Percentiles rank a stretch among this genome's conserved stretches.
These are phyloP conservation scores for Pistacia integerrima DNA, from an alignment of 345 rosid species.

Conservation along the genomic window DNA sequence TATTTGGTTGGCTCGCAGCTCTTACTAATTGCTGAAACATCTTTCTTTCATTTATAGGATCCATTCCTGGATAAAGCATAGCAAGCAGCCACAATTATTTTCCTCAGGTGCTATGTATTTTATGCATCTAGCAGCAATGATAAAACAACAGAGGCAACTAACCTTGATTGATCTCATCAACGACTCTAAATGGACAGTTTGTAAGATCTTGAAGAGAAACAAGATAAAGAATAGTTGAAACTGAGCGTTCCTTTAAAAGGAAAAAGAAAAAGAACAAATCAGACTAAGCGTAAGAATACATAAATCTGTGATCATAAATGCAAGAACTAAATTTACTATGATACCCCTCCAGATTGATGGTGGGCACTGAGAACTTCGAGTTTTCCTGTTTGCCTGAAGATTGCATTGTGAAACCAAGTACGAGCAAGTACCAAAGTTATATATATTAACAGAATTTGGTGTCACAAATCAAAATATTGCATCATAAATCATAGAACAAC, in stretches of 20 bases:
- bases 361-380: constrained; percentile 94
- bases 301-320: constrained; percentile 15
- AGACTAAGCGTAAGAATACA: neutral
- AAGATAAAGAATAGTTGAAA: constrained; percentile 92
- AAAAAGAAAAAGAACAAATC: neutral
- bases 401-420: constrained; percentile 19
- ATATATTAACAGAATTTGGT: neutral
- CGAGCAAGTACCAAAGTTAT: constrained; percentile 1
- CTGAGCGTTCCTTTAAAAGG: constrained; percentile 69
- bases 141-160: neutral
- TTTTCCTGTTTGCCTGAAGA: constrained; percentile 68
- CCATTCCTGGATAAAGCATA: constrained; percentile 68
- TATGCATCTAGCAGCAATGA: neutral
- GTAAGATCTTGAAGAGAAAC: constrained; percentile 98
- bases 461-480: constrained; percentile 11
- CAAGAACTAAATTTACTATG: neutral
- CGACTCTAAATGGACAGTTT: constrained; percentile 94
- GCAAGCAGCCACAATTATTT: neutral
- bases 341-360: constrained; percentile 98
- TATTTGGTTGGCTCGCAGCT: constrained; percentile 91
- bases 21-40: constrained; percentile 97
- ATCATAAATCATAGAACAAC: neutral
- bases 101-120: neutral
- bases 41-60: constrained; percentile 91
- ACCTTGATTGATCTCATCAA: constrained; percentile 99